Evolutionary conservation across 495 filamentous ascomycete genomes (phyloP).

Genomic region (Neurospora cerealis): DNA sequence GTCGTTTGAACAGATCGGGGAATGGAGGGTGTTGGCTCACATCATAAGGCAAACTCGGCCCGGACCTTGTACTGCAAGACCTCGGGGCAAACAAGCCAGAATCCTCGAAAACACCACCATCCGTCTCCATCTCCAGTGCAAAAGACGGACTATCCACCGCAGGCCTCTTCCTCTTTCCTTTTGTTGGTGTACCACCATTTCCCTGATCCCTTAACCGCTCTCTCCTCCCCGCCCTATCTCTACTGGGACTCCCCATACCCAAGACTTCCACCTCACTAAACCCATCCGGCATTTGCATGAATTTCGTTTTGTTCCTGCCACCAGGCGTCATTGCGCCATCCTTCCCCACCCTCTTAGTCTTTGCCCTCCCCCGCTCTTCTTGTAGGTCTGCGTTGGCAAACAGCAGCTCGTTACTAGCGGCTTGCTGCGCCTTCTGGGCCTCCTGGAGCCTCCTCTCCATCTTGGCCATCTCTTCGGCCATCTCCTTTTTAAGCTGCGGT

Average conservation of each 20-base stretch:
- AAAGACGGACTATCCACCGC: constrained; percentile 38
- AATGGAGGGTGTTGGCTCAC: constrained; percentile 14
- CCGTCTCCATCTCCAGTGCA: constrained; percentile 35
- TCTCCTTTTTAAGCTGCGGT: constrained; percentile 31
- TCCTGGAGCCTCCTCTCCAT: constrained; percentile 37
- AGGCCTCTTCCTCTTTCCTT: constrained; percentile 42
- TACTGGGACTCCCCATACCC: constrained; percentile 26
- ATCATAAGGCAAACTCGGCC: constrained; percentile 19
- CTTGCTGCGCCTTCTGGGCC: constrained; percentile 35
- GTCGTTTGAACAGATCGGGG: background rate
- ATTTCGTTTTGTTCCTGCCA: constrained; percentile 32
- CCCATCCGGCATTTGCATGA: constrained; percentile 34
- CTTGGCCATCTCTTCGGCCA: constrained; percentile 35
- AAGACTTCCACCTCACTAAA: constrained; percentile 45
- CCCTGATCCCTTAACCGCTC: constrained; percentile 13
- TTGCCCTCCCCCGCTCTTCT: constrained; percentile 34
- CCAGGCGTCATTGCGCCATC: constrained; percentile 33
- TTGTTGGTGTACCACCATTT: constrained; percentile 29
- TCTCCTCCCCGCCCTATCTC: constrained; percentile 23
- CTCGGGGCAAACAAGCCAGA: background rate
- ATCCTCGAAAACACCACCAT: background rate
- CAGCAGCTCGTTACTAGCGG: constrained; percentile 38
- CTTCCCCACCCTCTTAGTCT: constrained; percentile 20
- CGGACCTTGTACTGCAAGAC: background rate
- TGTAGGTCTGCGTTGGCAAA: constrained; percentile 42